These are phyloP conservation scores for Sugiyamaella valdiviana DNA, from an alignment of 805 yeast species.

Conservation along the genomic window DNA sequence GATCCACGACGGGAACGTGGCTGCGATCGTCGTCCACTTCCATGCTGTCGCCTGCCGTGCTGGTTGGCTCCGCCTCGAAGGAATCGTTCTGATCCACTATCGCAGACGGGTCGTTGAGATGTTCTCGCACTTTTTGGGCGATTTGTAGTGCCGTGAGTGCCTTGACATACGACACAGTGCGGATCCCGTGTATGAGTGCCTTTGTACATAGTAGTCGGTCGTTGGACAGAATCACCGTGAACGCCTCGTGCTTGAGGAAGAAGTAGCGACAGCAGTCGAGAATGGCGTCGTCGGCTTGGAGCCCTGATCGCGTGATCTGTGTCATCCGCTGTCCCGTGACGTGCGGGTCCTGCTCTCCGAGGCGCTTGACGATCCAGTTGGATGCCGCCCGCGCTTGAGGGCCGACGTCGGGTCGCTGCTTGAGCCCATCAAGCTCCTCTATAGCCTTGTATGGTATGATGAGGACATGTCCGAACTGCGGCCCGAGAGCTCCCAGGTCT, in stretches of 20 bases:
- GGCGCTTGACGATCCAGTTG: constrained; percentile 62
- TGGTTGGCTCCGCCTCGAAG: background rate
- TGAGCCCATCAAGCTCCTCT: constrained; percentile 78
- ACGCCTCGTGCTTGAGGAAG: constrained; percentile 32
- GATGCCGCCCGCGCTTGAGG: constrained; percentile 63
- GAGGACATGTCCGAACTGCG: constrained; percentile 42
- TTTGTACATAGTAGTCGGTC: constrained; percentile 78
- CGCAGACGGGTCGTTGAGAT: constrained; percentile 26
- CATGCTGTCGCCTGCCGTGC: background rate
- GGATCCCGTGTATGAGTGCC: constrained; percentile 55
- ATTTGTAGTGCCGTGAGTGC: constrained; percentile 46
- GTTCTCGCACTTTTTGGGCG: constrained; percentile 36
- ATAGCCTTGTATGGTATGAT: constrained; percentile 68
- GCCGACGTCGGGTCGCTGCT: constrained; percentile 39
- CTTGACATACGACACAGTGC: constrained; percentile 47
- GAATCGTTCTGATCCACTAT: background rate
- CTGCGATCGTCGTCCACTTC: background rate
- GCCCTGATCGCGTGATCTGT: constrained; percentile 44
- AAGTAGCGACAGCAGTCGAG: constrained; percentile 76
- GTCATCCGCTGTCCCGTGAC: constrained; percentile 59
- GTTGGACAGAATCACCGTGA: constrained; percentile 62
- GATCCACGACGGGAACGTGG: too few species aligned
- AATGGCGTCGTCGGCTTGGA: constrained; percentile 71
- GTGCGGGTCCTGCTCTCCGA: constrained; percentile 46
- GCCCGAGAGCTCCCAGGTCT: constrained; percentile 39